phyloP scores from a whole-genome alignment of 805 yeast species.

The Candida boleticola region DNA sequence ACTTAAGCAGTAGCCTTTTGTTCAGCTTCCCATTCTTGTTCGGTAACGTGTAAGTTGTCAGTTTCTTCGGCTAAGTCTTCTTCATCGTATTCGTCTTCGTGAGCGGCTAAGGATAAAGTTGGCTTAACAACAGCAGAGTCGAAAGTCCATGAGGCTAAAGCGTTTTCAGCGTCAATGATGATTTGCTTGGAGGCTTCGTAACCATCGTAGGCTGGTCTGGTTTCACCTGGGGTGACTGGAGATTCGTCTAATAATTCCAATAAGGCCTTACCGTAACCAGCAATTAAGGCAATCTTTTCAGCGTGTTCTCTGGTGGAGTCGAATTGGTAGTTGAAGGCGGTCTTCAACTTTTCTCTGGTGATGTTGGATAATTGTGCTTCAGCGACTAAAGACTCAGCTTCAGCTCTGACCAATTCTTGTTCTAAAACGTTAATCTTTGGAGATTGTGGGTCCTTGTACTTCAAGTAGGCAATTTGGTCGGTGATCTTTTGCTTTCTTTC shows the following conservation, averaged over 20 bases:
- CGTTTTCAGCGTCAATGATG: constrained; percentile 94
- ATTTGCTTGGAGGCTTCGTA: constrained; percentile 98
- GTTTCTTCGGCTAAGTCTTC: constrained; percentile 44
- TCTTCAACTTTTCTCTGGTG: constrained; percentile 96
- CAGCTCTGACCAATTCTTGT: constrained; percentile 98
- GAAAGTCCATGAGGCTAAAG: constrained; percentile 94
- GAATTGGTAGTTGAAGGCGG: constrained; percentile 94
- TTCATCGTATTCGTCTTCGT: constrained; percentile 52
- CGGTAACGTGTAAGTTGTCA: constrained; percentile 52
- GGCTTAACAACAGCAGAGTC: constrained; percentile 96
- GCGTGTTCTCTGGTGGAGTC: constrained; percentile 93
- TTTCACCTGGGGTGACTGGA: constrained; percentile 98
- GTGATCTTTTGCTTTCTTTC: constrained; percentile 97
- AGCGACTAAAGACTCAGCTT: constrained; percentile 97
- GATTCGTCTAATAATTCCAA: constrained; percentile 94
- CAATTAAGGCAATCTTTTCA: constrained; percentile 94
- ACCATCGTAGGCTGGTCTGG: constrained; percentile 97
- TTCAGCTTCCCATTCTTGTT: constrained; percentile 44
- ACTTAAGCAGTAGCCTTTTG: constrained; percentile 26
- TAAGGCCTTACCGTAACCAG: constrained; percentile 97
- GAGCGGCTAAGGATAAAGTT: constrained; percentile 71
- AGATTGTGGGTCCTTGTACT: constrained; percentile 97
- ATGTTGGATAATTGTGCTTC: constrained; percentile 98
- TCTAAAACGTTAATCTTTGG: constrained; percentile 94
- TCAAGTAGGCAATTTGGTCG: constrained; percentile 94